Evolutionary conservation across 768 basidiomycete species (phyloP), one percentile per base, ranked within the genome.

Genomic region (Cubamyces lactineus): DNA sequence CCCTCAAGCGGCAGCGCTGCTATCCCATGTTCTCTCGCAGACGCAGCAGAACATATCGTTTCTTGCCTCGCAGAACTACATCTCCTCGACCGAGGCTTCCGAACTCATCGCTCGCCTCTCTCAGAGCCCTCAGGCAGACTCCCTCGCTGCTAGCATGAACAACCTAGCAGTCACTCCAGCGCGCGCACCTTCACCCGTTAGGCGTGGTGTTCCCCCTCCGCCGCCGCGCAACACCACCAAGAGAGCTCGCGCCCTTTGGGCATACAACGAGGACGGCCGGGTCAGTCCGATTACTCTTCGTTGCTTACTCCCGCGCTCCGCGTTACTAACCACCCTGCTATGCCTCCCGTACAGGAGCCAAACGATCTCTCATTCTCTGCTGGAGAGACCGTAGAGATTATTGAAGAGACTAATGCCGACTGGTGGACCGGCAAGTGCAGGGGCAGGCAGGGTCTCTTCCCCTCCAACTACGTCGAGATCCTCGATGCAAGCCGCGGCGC

Each of bases 341-440:
- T 11, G 41, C 13, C 34, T 16, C 49, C 5, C 45, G 51, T 28
- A 12, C 69, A 94, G 89, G 89, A 92, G 67, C 78, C 82, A 13
- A 84, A 88, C n/a, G 94, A 96, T 71, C 79, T 96, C 8, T 83
- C 86, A 0, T 94, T 96, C 80, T 72, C 77, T 26, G 73, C 82
- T 0, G 94, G 92, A 3, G 94, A 95, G 69, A 78, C 85, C 47
- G 83, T 96, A 61, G 89, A 92, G 59, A 81, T 96, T 59, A 72
- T 91, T 43, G 84, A 88, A 60, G 91, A 94, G 71, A 89, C 85
- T 47, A 93, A 94, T 60, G 79, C 79, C 3, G 94, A 95, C 72
- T 95, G 94, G 94, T 96, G 92, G 92, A 84, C 82, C 8, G 93
- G 94, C 26, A 79, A 74, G 62, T 68, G 81, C 58, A 81, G 86